Evolutionary conservation across 176 grass and related monocot species (phyloP).

Genomic region (Raddia guianensis): DNA sequence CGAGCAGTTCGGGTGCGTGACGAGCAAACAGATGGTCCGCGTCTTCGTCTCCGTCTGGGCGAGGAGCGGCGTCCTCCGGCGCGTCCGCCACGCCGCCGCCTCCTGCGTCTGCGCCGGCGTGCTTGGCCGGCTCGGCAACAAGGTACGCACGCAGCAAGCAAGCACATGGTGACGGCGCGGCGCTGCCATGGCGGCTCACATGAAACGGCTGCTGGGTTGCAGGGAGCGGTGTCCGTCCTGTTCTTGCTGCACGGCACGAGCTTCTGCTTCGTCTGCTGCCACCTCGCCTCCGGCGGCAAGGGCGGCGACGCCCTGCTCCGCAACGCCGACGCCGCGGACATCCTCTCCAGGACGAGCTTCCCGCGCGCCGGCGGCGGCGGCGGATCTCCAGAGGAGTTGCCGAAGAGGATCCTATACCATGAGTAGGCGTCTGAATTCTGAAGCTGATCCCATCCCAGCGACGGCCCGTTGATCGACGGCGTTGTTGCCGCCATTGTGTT

Average conservation of each 20-base stretch:
- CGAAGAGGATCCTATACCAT: slow-evolving; percentile 71
- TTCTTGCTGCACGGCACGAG: slow-evolving; percentile 76
- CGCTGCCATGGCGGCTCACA: neutral
- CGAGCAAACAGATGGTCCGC: slow-evolving; percentile 89
- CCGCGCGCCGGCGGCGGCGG: neutral
- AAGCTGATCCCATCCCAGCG: neutral
- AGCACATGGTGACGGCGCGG: no score
- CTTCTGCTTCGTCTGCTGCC: slow-evolving; percentile 94
- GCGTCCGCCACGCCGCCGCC: slow-evolving; percentile 46
- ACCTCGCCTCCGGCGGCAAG: slow-evolving; percentile 76
- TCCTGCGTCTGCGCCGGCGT: slow-evolving; percentile 67
- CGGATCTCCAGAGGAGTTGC: slow-evolving; percentile 23
- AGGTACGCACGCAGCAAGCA: slow-evolving; percentile 41
- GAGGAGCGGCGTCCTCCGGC: slow-evolving; percentile 48
- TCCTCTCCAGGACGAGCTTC: slow-evolving; percentile 66
- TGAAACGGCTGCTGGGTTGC: neutral
- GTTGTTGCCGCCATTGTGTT: neutral
- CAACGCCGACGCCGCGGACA: slow-evolving; percentile 57
- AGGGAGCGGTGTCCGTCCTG: slow-evolving; percentile 82
- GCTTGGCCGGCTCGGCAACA: slow-evolving; percentile 80
- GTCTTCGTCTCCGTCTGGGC: slow-evolving; percentile 70
- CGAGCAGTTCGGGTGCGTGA: slow-evolving; percentile 52
- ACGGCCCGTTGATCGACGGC: neutral
- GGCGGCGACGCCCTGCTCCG: slow-evolving; percentile 53
- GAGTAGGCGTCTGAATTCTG: slow-evolving; percentile 49